These are phyloP conservation scores for Sinapis alba DNA, from an alignment of 441 rosid genomes.

Conservation along the genomic window DNA sequence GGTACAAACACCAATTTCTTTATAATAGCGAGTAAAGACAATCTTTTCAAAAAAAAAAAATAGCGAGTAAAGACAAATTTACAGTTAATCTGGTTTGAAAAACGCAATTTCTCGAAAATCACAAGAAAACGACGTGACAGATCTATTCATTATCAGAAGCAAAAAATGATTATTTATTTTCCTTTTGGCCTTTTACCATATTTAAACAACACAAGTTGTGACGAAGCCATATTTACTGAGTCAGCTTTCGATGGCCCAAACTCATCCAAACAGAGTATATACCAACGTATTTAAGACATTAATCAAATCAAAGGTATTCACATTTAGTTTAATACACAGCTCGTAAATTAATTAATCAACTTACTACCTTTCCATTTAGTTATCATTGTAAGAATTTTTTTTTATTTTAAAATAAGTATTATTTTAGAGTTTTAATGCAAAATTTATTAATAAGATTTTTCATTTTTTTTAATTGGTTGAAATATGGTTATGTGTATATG, in stretches of 20 bases:
- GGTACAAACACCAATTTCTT: no score
- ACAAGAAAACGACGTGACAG: background rate
- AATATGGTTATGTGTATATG: no score
- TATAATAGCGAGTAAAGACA: background rate
- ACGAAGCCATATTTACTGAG: slow-evolving; percentile 6
- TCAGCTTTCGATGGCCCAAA: background rate
- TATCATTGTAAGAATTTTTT: no score
- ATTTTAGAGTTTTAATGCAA: no score
- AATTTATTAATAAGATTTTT: no score
- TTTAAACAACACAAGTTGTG: background rate
- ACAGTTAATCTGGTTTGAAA: slow-evolving; percentile 16
- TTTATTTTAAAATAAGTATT: no score
- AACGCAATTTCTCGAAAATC: background rate
- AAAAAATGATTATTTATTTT: background rate
- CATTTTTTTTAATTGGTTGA: no score
- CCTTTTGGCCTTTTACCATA: no score
- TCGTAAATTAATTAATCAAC: background rate
- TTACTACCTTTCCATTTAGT: no score
- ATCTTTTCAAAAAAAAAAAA: no score
- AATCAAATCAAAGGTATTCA: background rate
- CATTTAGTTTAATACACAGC: slow-evolving; percentile 2
- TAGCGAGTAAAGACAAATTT: slow-evolving; percentile 2
- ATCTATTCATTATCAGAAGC: background rate
- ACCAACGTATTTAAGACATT: background rate
- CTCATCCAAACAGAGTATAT: slow-evolving; percentile 2